Percentiles rank a stretch among this genome's conserved stretches.
These are phyloP conservation scores for Psilocybe tampanensis DNA, from an alignment of 768 basidiomycete species.

Conservation along the genomic window DNA sequence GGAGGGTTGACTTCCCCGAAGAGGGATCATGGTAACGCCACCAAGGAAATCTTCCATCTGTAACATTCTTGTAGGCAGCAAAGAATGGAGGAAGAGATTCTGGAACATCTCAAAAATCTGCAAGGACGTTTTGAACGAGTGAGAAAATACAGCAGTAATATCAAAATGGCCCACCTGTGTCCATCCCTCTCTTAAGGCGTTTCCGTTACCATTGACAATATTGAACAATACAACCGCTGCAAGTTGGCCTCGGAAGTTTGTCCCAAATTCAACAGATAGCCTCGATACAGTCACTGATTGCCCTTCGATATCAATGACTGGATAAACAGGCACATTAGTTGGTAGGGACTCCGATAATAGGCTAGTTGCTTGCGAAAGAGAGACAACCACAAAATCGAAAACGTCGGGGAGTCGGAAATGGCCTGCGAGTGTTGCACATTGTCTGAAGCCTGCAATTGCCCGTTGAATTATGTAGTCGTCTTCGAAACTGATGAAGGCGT, in stretches of 20 bases:
- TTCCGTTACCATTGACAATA: conserved; percentile 95
- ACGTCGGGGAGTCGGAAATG: conserved; percentile 91
- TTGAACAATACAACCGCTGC: conserved; percentile 98
- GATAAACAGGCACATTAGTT: conserved; percentile 78
- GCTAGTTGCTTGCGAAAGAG: conserved; percentile 89
- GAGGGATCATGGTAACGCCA: conserved; percentile 90
- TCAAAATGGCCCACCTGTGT: conserved; percentile 57
- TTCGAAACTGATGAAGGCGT: conserved; percentile 94
- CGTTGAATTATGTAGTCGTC: conserved; percentile 97
- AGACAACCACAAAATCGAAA: conserved; percentile 94
- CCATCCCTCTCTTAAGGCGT: conserved; percentile 95
- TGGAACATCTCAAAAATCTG: conserved; percentile 99
- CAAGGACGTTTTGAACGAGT: background rate
- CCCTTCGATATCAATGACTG: conserved; percentile 87
- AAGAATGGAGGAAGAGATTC: conserved; percentile 91
- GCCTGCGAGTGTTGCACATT: conserved; percentile 92
- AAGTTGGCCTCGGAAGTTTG: conserved; percentile 92
- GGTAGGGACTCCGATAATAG: conserved; percentile 76
- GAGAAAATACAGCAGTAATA: conserved; percentile 1
- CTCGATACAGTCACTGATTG: conserved; percentile 90
- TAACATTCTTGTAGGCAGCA: conserved; percentile 87
- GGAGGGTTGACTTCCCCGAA: conserved; percentile 72
- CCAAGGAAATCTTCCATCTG: conserved; percentile 99
- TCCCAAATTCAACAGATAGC: conserved; percentile 91
- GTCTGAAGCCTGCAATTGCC: conserved; percentile 93